Evolutionary conservation across 768 basidiomycete genomes (phyloP).

Genomic region (Scleroderma bovista): DNA sequence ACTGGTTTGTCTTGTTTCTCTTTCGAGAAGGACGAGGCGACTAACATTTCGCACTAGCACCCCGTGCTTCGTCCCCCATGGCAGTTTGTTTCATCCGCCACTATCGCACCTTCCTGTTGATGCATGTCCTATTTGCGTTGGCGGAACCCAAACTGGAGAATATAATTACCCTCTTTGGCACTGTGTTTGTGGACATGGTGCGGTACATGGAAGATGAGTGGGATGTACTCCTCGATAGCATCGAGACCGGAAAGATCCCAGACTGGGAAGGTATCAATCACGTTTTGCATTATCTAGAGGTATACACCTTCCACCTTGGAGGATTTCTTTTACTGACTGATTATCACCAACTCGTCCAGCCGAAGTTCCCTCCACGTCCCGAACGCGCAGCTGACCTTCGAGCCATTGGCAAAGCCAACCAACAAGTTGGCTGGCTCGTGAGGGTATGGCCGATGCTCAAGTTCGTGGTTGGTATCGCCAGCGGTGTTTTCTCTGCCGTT

Average conservation of each 20-base stretch:
- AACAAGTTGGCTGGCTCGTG: neutral
- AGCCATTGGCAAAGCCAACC: slow-evolving; percentile 1
- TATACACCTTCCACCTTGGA: neutral
- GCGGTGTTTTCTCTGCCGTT: slow-evolving; percentile 2
- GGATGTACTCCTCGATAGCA: neutral
- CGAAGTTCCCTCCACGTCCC: slow-evolving; percentile 4
- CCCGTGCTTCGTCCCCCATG: slow-evolving; percentile 4
- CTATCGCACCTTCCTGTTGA: slow-evolving; percentile 6
- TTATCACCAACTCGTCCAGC: neutral
- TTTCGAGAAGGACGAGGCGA: neutral
- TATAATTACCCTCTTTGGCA: neutral
- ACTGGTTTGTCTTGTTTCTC: slow-evolving; percentile 1
- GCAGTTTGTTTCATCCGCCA: slow-evolving; percentile 9
- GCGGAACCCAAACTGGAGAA: neutral
- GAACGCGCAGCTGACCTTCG: slow-evolving; percentile 5
- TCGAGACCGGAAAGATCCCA: slow-evolving; percentile 4
- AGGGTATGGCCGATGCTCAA: slow-evolving; percentile 5
- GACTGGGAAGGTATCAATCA: slow-evolving; percentile 1
- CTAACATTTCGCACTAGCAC: no score
- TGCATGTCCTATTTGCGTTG: slow-evolving; percentile 6
- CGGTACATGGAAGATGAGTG: slow-evolving; percentile 5
- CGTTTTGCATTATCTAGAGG: neutral
- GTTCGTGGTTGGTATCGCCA: slow-evolving; percentile 1
- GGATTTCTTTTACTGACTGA: neutral
- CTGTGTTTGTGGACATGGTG: slow-evolving; percentile 1